Evolutionary conservation across 352 stramenopile species (phyloP).

Genomic region (Lagenidium sp.): DNA sequence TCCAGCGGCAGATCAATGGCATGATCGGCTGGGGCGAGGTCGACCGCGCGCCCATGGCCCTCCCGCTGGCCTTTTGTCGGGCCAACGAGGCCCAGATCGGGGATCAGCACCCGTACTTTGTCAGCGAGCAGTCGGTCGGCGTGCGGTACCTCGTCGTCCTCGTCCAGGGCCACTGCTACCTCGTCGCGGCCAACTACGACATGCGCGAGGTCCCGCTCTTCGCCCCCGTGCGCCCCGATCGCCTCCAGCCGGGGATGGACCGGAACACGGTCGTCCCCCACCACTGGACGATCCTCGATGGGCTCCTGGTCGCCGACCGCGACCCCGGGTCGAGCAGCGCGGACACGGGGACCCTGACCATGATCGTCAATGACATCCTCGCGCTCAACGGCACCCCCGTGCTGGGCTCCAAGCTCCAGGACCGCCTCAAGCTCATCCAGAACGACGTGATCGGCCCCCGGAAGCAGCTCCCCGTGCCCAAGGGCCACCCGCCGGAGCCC

Average conservation of each 20-base stretch:
- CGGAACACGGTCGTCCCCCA: constrained; percentile 65
- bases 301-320: constrained; percentile 61
- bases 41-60: constrained; percentile 65
- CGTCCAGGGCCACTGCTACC: constrained; percentile 70
- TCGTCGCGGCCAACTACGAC: constrained; percentile 80
- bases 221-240: constrained; percentile 64
- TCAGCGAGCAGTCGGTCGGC: constrained; percentile 72
- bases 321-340: constrained; percentile 32
- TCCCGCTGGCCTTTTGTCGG: constrained; percentile 58
- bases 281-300: constrained; percentile 85
- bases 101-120: constrained; percentile 74
- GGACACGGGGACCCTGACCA: constrained; percentile 28
- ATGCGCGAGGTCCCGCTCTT: constrained; percentile 75
- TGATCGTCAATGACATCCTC: constrained; percentile 81
- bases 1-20: constrained; percentile 74
- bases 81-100: constrained; percentile 65
- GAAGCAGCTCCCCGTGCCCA: constrained; percentile 64
- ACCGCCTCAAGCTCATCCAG: constrained; percentile 83
- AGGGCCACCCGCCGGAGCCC: constrained; percentile 65
- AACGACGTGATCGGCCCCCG: constrained; percentile 83
- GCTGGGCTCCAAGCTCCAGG: constrained; percentile 80
- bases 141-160: constrained; percentile 72
- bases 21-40: constrained; percentile 76
- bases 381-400: constrained; percentile 76
- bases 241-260: constrained; percentile 63